A percentile compares a stretch with the other conserved stretches of the same genome.
These are phyloP conservation scores for Fusarium chuoi DNA, from an alignment of 2,329 filamentous ascomycete genomes.

Conservation along the genomic window DNA sequence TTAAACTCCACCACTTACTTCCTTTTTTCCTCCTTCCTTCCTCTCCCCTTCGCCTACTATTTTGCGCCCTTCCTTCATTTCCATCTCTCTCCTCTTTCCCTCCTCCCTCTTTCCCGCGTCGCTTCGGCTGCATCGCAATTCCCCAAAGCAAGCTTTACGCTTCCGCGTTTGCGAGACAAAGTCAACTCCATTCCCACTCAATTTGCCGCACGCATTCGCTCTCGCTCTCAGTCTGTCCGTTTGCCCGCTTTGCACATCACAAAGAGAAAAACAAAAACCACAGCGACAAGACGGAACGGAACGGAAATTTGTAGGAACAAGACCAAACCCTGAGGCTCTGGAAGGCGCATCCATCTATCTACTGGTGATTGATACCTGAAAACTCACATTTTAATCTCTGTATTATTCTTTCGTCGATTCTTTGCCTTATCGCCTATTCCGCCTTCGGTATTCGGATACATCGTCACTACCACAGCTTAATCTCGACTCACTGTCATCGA, in stretches of 20 bases:
- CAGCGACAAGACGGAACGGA: slow-evolving; percentile 30
- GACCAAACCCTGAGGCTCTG: slow-evolving; percentile 36
- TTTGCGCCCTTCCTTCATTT: slow-evolving; percentile 45
- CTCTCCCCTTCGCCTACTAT: slow-evolving; percentile 43
- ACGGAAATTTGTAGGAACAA: slow-evolving; percentile 38
- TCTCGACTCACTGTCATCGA: slow-evolving; percentile 34
- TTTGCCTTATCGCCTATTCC: slow-evolving; percentile 39
- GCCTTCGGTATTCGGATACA: slow-evolving; percentile 26
- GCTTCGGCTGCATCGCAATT: slow-evolving; percentile 38
- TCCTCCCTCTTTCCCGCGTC: slow-evolving; percentile 44
- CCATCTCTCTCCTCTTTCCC: slow-evolving; percentile 42
- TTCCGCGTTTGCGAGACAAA: slow-evolving; percentile 39
- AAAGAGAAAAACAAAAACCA: slow-evolving; percentile 24
- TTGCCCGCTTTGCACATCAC: slow-evolving; percentile 26
- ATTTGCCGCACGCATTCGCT: slow-evolving; percentile 26
- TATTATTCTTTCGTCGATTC: slow-evolving; percentile 46
- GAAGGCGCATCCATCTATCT: slow-evolving; percentile 48
- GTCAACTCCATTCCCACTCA: slow-evolving; percentile 30
- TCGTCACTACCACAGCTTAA: slow-evolving; percentile 35
- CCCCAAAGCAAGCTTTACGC: slow-evolving; percentile 16
- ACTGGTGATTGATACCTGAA: slow-evolving; percentile 44
- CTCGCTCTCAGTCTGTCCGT: slow-evolving; percentile 10
- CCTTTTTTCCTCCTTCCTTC: slow-evolving; percentile 38
- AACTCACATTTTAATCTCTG: slow-evolving; percentile 42
- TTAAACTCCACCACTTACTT: slow-evolving; percentile 48